A percentile compares a stretch with the other conserved stretches of the same genome.
Evolutionary conservation across 148 eudicot genomes (phyloP).

Genomic region (Mesembryanthemum crystallinum): DNA sequence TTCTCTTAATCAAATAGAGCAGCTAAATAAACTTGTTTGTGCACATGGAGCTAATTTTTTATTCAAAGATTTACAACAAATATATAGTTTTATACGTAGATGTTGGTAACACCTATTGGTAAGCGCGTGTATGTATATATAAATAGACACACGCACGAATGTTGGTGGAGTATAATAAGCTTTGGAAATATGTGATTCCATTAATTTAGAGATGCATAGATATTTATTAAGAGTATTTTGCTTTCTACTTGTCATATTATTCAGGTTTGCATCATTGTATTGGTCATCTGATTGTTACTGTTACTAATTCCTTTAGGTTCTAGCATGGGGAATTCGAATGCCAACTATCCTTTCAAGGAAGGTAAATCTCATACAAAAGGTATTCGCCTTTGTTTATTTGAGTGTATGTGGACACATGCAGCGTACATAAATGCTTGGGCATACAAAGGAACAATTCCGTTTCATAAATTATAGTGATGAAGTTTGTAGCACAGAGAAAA

Average conservation of each 20-base stretch:
- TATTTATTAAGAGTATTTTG: not conserved
- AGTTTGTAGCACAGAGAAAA: no score
- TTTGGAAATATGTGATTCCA: not conserved
- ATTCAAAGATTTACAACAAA: no score
- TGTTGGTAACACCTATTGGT: no score
- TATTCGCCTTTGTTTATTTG: not conserved
- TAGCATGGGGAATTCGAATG: slow-evolving; percentile 10
- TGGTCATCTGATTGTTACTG: not conserved
- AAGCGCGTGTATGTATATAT: no score
- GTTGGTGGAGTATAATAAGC: not conserved
- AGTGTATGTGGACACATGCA: not conserved
- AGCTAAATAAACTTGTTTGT: not conserved
- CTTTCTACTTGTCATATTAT: not conserved
- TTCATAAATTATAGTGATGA: not conserved
- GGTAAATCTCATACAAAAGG: slow-evolving; percentile 5
- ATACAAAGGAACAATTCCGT: not conserved
- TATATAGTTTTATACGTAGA: no score
- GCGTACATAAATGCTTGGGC: no score
- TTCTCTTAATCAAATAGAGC: not conserved
- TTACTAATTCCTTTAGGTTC: not conserved
- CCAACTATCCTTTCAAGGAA: slow-evolving; percentile 1
- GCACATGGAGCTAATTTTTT: no score
- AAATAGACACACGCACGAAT: no score
- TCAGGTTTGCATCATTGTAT: not conserved
- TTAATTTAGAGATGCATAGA: not conserved